Percentiles rank a stretch among this genome's conserved stretches.
Evolutionary conservation across 768 basidiomycete species (phyloP).

Genomic region (Rhodotorula babjevae): DNA sequence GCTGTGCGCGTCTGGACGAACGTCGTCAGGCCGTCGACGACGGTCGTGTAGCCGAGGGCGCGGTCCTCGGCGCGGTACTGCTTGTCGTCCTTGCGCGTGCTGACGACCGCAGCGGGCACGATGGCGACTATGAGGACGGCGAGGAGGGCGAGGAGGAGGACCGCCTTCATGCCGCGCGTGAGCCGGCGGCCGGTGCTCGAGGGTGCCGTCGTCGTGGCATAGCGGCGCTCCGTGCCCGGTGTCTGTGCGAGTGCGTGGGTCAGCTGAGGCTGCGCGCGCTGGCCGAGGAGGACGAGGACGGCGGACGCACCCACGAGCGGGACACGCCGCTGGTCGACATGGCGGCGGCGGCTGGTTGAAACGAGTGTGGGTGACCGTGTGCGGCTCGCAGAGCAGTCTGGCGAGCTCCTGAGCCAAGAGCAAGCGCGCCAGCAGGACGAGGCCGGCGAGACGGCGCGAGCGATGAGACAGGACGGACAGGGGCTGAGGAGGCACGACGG

Average conservation of each 20-base stretch:
- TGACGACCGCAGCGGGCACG: conserved; percentile 9
- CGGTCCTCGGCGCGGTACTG: background rate
- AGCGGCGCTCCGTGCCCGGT: background rate
- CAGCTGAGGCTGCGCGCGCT: too few relatives aligned
- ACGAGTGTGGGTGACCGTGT: background rate
- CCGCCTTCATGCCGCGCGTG: background rate
- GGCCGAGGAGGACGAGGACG: background rate
- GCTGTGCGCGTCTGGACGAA: conserved; percentile 8
- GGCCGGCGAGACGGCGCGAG: too few relatives aligned
- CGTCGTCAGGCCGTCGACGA: conserved; percentile 1
- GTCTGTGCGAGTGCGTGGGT: background rate
- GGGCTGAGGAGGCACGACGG: too few relatives aligned
- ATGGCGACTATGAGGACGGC: conserved; percentile 17
- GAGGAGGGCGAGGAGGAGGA: background rate
- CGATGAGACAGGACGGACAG: too few relatives aligned
- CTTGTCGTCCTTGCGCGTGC: background rate
- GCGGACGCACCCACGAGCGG: background rate
- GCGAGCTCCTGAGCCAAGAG: too few relatives aligned
- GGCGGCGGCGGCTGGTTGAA: background rate
- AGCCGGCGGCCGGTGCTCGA: background rate
- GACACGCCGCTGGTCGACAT: background rate
- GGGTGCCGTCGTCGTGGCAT: background rate
- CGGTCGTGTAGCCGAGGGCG: conserved; percentile 1
- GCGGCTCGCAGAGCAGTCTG: too few relatives aligned
- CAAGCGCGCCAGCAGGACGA: too few relatives aligned